Conservation (phyloP, 768 basidiomycete species). For the Sporobolomyces roseus region DNA sequence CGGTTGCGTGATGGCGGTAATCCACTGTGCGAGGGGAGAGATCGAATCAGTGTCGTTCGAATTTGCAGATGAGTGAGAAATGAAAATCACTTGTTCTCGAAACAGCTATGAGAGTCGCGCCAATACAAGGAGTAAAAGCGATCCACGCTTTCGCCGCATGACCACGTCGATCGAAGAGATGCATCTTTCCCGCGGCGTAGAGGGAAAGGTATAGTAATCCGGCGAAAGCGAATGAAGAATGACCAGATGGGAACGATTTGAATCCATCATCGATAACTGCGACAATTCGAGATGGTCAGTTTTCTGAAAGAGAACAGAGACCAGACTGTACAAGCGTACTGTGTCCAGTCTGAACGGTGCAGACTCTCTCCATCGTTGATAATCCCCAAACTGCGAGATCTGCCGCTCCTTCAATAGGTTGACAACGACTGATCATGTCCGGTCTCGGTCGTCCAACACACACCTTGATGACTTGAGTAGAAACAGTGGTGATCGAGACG, state of each 20-base stretch:
- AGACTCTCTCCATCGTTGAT: conserved; percentile 64
- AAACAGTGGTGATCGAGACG: conserved; percentile 73
- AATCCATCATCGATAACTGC: conserved; percentile 34
- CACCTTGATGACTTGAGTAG: conserved; percentile 56
- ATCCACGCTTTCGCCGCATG: conserved; percentile 75
- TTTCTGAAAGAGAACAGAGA: not conserved
- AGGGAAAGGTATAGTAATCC: conserved; percentile 83
- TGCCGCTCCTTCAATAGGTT: conserved; percentile 53
- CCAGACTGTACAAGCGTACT: not conserved
- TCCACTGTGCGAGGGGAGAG: not conserved
- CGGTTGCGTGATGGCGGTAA: conserved; percentile 48
- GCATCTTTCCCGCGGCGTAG: conserved; percentile 87
- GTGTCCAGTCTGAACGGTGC: conserved; percentile 55
- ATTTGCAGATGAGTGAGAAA: conserved; percentile 29
- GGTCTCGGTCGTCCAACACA: conserved; percentile 82
- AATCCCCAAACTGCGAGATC: conserved; percentile 68
- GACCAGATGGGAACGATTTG: conserved; percentile 37
- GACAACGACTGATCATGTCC: conserved; percentile 48
- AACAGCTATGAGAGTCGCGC: conserved; percentile 60
- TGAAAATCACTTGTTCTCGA: conserved; percentile 83
- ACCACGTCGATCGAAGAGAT: conserved; percentile 67
- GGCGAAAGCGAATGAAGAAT: conserved; percentile 67
- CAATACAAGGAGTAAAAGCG: conserved; percentile 68
- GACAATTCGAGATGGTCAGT: not conserved
- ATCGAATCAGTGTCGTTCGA: not conserved